These are phyloP conservation scores for Aspergillus neoniger DNA, from an alignment of 2,329 filamentous ascomycete genomes.

Conservation along the genomic window DNA sequence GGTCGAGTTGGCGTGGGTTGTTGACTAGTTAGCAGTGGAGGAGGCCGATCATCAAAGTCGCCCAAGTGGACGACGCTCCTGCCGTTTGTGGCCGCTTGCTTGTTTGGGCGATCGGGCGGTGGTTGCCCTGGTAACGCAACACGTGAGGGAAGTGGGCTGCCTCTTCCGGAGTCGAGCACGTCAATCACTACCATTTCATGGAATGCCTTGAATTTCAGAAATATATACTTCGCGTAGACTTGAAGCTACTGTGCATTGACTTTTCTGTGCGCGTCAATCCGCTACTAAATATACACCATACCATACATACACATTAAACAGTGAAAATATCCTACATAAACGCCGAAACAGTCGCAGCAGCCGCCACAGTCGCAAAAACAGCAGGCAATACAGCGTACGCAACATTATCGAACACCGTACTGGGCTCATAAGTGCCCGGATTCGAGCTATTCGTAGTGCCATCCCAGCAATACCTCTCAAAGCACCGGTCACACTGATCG, in stretches of 20 bases:
- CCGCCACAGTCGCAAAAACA: background rate
- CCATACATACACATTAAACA: background rate
- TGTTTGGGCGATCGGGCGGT: conserved; percentile 11
- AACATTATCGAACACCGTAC: background rate
- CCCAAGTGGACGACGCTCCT: conserved; percentile 4
- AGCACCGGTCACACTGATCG: conserved; percentile 70
- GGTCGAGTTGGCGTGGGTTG: background rate
- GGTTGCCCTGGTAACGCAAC: conserved; percentile 13
- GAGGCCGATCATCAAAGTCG: background rate
- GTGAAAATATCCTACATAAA: background rate
- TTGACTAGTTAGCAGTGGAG: background rate
- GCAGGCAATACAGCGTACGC: background rate
- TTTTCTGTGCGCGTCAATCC: no score
- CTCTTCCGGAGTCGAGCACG: background rate
- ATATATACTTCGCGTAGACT: background rate
- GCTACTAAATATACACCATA: no score
- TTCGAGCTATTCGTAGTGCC: conserved; percentile 58
- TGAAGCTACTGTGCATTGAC: no score
- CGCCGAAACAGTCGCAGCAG: background rate
- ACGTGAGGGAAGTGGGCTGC: conserved; percentile 6
- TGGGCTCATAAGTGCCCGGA: conserved; percentile 47
- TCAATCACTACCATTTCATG: background rate
- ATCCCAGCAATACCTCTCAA: conserved; percentile 85
- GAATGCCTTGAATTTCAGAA: background rate
- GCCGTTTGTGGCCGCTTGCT: conserved; percentile 10